Base-by-base conservation (phyloP, 352 stramenopile species). In the Globisporangium camurandrum region DNA sequence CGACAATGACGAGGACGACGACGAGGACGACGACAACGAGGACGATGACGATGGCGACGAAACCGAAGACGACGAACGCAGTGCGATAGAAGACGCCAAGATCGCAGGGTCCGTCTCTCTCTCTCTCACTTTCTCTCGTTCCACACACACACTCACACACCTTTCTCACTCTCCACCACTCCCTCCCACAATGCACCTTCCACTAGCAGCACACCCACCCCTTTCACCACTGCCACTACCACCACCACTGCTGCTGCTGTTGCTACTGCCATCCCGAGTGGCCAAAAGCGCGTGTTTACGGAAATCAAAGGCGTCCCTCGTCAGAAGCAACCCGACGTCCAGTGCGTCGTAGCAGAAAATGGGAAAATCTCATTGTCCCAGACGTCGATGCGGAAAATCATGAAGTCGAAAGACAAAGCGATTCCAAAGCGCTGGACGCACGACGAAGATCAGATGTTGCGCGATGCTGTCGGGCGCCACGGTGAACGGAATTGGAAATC, bases 401-500 rank as follows among this genome's bases (percentile, higher is more conserved):
- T 89, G 63, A 88, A 92, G 59, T 78, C 74, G 6, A 88, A 92
- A 61, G 77, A 87, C 61, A 92, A 92, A 57, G 80, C 80, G 17
- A 66, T 88, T 11, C 80, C 80, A 8, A 88, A 89, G 54, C 78
- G 80, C 46, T 92, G 80, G 80, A 88, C 73, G 19, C 62, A 69
- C 26, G 73, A 89, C 12, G 81, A 92, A 48, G 85, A 95, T 54
- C 80, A 94, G 8, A 71, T 68, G 45, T 63, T 95, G 27, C 70
- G 83, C 1, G 65, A 84, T 17, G 85, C 82, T 12, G 85, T 95
- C 24, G 66, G 66, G 16, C 75, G 73, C 41, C 79, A 90, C 48
- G 82, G 84, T 36, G 82, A 91, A 53, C 71, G 83, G 23, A 92
- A 94, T 54, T 95, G 85, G 85, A 93, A 93, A 45, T 87, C 78